phyloP scores from a whole-genome alignment of 352 stramenopile species.

The Plasmopara halstedii region DNA sequence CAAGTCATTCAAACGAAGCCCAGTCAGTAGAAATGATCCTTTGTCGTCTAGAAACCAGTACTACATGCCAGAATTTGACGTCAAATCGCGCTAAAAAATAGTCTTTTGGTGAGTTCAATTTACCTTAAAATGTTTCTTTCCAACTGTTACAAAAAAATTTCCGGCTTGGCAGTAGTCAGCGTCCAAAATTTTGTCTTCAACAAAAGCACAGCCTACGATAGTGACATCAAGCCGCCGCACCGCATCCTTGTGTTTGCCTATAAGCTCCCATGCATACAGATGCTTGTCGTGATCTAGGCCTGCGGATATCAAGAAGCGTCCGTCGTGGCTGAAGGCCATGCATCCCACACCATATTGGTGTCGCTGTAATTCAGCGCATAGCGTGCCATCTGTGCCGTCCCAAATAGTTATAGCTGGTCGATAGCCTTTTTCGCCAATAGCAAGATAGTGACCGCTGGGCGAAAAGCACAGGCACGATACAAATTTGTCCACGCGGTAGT shows the following conservation, averaged over 20 bases:
- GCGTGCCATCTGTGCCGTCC: slow-evolving; percentile 64
- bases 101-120: not conserved
- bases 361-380: slow-evolving; percentile 73
- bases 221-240: slow-evolving; percentile 9
- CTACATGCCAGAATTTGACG: slow-evolving; percentile 14
- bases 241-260: slow-evolving; percentile 15
- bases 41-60: slow-evolving; percentile 67
- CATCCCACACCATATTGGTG: slow-evolving; percentile 81
- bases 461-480: slow-evolving; percentile 83
- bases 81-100: not conserved
- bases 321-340: slow-evolving; percentile 69
- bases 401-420: slow-evolving; percentile 81
- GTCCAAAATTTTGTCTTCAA: slow-evolving; percentile 64
- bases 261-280: slow-evolving; percentile 69
- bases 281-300: slow-evolving; percentile 81
- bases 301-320: slow-evolving; percentile 49
- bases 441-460: slow-evolving; percentile 71
- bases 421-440: slow-evolving; percentile 85
- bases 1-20: slow-evolving; percentile 42
- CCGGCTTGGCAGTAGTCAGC: slow-evolving; percentile 64
- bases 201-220: slow-evolving; percentile 33
- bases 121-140: slow-evolving; percentile 74
- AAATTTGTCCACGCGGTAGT: slow-evolving; percentile 82
- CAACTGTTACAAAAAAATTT: slow-evolving; percentile 78
- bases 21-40: slow-evolving; percentile 44